Conservation (phyloP, 2,329 filamentous ascomycete species). For the Calonectria leucothoes region DNA sequence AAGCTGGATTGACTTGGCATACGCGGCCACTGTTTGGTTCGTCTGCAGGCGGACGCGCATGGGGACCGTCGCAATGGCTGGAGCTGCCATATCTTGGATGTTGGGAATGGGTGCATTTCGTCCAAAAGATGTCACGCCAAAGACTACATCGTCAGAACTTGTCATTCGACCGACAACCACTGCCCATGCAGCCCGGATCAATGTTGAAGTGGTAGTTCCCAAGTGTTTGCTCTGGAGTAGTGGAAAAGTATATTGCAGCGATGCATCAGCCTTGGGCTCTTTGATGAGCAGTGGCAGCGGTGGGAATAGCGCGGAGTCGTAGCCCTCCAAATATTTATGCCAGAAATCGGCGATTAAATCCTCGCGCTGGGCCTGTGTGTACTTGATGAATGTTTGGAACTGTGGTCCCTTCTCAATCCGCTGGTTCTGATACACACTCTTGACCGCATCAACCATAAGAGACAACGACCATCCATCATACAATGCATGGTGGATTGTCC, state of each 20-base stretch:
- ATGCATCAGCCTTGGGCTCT: background rate
- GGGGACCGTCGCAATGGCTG: slow-evolving; percentile 26
- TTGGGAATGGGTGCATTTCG: slow-evolving; percentile 36
- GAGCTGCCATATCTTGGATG: slow-evolving; percentile 36
- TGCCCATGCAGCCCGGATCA: slow-evolving; percentile 45
- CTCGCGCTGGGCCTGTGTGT: background rate
- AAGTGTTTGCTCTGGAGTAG: background rate
- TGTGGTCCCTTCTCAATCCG: background rate
- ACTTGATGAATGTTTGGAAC: slow-evolving; percentile 20
- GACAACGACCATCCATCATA: slow-evolving; percentile 45
- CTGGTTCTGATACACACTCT: slow-evolving; percentile 8
- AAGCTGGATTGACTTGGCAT: slow-evolving; percentile 48
- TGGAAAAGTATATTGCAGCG: background rate
- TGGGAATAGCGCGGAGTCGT: slow-evolving; percentile 7
- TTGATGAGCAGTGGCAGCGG: background rate
- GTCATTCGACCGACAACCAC: slow-evolving; percentile 32
- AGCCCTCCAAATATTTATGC: background rate
- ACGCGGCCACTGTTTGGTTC: slow-evolving; percentile 46
- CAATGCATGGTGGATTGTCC: slow-evolving; percentile 43
- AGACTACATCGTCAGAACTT: slow-evolving; percentile 34
- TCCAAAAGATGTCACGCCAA: slow-evolving; percentile 38
- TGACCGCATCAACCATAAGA: slow-evolving; percentile 27
- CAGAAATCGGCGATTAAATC: background rate
- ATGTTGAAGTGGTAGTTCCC: slow-evolving; percentile 18
- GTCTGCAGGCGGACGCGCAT: slow-evolving; percentile 40